Conservation (phyloP, 495 filamentous ascomycete species). For the Hypoxylon rickii region DNA sequence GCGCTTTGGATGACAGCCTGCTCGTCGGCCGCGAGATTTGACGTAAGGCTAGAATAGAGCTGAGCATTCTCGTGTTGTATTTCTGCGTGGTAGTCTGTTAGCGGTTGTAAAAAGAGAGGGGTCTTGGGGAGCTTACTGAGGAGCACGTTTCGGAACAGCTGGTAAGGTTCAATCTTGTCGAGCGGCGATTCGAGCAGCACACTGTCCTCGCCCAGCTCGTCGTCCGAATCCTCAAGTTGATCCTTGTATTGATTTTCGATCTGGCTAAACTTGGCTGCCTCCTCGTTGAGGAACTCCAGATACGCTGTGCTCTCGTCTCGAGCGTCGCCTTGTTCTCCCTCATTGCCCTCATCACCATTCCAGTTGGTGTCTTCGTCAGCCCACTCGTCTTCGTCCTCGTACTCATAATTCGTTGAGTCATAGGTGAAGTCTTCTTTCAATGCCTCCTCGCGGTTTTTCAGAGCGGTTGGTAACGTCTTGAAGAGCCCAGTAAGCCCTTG, state of each 20-base stretch:
- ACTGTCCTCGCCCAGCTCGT: slow-evolving; percentile 91
- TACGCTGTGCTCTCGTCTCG: slow-evolving; percentile 93
- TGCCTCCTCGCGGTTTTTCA: slow-evolving; percentile 91
- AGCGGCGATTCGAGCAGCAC: slow-evolving; percentile 89
- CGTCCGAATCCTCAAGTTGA: slow-evolving; percentile 69
- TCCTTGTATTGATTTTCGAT: slow-evolving; percentile 41
- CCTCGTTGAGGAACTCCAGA: slow-evolving; percentile 91
- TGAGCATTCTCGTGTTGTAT: slow-evolving; percentile 90
- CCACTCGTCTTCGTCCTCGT: slow-evolving; percentile 78
- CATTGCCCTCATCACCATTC: slow-evolving; percentile 50
- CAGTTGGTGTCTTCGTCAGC: slow-evolving; percentile 69
- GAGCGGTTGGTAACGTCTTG: slow-evolving; percentile 83
- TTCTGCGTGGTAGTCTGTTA: slow-evolving; percentile 55
- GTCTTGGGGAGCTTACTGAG: slow-evolving; percentile 66
- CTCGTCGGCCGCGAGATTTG: slow-evolving; percentile 78
- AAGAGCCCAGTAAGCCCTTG: slow-evolving; percentile 88
- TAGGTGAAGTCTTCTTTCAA: slow-evolving; percentile 85
- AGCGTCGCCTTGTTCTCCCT: slow-evolving; percentile 64
- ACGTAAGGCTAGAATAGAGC: slow-evolving; percentile 80
- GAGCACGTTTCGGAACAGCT: slow-evolving; percentile 78
- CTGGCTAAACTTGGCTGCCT: slow-evolving; percentile 83
- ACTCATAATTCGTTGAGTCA: slow-evolving; percentile 68
- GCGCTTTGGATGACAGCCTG: slow-evolving; percentile 79
- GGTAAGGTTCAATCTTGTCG: slow-evolving; percentile 93
- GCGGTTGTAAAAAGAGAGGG: background rate